These are phyloP conservation scores for Fusarium begoniae DNA, from an alignment of 2,329 filamentous ascomycete genomes.

Conservation along the genomic window DNA sequence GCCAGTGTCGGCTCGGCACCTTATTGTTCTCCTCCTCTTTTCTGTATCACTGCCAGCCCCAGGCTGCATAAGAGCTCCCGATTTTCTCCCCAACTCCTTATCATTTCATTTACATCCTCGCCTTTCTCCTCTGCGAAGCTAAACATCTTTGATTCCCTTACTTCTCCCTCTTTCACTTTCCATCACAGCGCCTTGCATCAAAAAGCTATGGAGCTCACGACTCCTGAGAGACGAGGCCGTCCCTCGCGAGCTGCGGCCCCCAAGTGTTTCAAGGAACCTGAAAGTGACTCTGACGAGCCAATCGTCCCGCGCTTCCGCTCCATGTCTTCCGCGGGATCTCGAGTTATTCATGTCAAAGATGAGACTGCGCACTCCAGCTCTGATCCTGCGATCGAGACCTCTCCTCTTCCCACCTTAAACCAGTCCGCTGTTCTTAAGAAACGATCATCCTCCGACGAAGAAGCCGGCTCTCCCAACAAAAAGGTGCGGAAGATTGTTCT, in stretches of 20 bases:
- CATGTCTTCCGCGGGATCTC: neutral
- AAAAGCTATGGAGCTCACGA: neutral
- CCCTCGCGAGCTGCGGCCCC: slow-evolving; percentile 14
- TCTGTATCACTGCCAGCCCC: neutral
- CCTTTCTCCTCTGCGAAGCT: neutral
- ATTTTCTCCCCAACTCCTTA: neutral
- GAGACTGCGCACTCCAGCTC: neutral
- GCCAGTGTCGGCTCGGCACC: neutral
- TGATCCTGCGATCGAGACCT: neutral
- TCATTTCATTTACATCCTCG: neutral
- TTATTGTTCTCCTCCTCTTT: neutral
- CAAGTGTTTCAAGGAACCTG: neutral
- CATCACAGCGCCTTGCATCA: neutral
- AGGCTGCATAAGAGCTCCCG: neutral
- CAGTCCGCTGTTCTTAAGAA: neutral
- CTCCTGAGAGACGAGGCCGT: slow-evolving; percentile 4
- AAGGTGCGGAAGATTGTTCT: slow-evolving; percentile 7
- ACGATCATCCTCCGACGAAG: neutral
- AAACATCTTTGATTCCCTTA: neutral
- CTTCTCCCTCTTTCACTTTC: neutral
- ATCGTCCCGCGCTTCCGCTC: neutral
- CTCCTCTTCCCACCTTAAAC: neutral
- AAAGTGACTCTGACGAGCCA: neutral
- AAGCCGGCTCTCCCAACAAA: slow-evolving; percentile 1
- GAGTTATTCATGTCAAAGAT: neutral